Conservation (phyloP, 2,329 filamentous ascomycete genomes). For the Botryosphaeria agaves region DNA sequence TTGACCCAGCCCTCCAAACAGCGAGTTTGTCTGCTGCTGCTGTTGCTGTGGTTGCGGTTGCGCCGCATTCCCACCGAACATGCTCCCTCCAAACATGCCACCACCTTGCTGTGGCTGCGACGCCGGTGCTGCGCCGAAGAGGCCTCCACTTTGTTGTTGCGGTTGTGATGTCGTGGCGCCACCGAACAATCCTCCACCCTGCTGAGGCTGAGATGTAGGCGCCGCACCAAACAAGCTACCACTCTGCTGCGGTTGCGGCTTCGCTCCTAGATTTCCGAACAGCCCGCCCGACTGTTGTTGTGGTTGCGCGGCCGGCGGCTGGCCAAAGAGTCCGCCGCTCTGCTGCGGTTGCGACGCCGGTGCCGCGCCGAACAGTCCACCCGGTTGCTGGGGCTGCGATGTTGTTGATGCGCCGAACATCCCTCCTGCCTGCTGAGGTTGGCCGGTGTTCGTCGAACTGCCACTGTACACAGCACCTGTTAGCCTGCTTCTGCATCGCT, state of each 20-base stretch:
- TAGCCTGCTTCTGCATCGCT: no score
- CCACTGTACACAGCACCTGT: no score
- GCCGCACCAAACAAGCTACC: conserved; percentile 1
- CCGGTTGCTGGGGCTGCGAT: conserved; percentile 8
- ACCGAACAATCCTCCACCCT: conserved; percentile 2
- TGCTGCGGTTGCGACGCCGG: conserved; percentile 8
- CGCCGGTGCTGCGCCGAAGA: conserved; percentile 5
- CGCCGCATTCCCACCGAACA: conserved; percentile 11
- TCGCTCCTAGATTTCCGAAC: neutral
- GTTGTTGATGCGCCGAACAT: conserved; percentile 11
- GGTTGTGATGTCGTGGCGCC: conserved; percentile 2
- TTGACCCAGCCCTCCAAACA: conserved; percentile 17
- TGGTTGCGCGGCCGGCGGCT: conserved; percentile 2
- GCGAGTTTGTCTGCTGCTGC: conserved; percentile 10
- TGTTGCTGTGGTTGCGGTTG: conserved; percentile 7
- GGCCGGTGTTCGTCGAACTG: neutral
- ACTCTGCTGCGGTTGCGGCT: conserved; percentile 7
- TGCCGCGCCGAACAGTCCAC: conserved; percentile 9
- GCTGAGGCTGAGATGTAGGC: conserved; percentile 5
- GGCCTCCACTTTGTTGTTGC: conserved; percentile 3
- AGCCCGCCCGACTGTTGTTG: conserved; percentile 1
- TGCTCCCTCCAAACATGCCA: conserved; percentile 14
- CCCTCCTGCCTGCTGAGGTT: conserved; percentile 7
- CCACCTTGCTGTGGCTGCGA: conserved; percentile 11
- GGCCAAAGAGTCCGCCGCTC: conserved; percentile 11